Evolutionary conservation across 2,329 filamentous ascomycete species (phyloP).

Genomic region (Diplodia scrobiculata): DNA sequence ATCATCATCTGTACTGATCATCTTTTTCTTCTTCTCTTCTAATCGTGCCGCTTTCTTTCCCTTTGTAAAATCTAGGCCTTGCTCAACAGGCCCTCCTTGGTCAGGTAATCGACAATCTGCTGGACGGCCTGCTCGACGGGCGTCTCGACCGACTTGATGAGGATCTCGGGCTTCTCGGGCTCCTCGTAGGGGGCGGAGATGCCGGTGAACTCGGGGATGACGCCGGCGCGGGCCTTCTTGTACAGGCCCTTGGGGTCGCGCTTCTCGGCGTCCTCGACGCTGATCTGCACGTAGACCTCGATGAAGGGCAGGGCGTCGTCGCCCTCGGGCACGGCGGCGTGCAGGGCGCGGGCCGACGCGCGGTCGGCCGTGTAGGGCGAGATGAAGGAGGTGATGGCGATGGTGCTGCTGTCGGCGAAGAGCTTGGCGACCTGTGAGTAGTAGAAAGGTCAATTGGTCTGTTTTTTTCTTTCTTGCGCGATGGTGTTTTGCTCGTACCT

Average conservation of each 20-base stretch:
- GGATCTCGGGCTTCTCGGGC: slow-evolving; percentile 81
- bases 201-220: slow-evolving; percentile 97
- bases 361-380: slow-evolving; percentile 90
- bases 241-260: slow-evolving; percentile 97
- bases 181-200: slow-evolving; percentile 94
- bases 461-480: not conserved
- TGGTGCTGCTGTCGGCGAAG: slow-evolving; percentile 84
- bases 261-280: slow-evolving; percentile 88
- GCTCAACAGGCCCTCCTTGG: slow-evolving; percentile 66
- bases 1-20: not conserved
- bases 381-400: slow-evolving; percentile 96
- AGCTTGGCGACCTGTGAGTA: slow-evolving; percentile 82
- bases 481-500: slow-evolving; percentile 49
- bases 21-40: slow-evolving; percentile 13
- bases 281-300: slow-evolving; percentile 91
- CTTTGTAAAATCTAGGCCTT: slow-evolving; percentile 31
- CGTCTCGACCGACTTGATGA: slow-evolving; percentile 77
- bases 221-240: slow-evolving; percentile 89
- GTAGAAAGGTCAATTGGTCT: too few species aligned
- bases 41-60: not conserved
- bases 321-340: slow-evolving; percentile 59
- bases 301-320: slow-evolving; percentile 74
- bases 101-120: slow-evolving; percentile 78
- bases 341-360: slow-evolving; percentile 76
- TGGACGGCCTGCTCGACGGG: slow-evolving; percentile 85